These are phyloP conservation scores for Geranium rotundifolium DNA, from an alignment of 345 rosid genomes.

Conservation along the genomic window DNA sequence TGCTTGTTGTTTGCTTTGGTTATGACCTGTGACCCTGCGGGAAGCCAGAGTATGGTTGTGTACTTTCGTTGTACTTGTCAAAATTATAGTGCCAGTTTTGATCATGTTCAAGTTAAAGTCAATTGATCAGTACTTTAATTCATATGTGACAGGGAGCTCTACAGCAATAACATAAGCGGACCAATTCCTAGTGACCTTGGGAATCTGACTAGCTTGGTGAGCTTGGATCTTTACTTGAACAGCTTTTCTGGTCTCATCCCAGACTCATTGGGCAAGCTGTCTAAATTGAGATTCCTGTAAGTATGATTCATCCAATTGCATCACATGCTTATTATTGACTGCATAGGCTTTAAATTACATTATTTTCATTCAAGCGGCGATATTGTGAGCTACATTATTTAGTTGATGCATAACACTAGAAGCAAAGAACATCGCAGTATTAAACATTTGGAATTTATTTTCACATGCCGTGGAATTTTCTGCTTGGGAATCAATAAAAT, in stretches of 20 bases:
- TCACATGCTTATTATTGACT: background rate
- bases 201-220: slow-evolving; percentile 84
- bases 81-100: background rate
- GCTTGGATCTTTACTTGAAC: slow-evolving; percentile 98
- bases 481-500: too few species aligned
- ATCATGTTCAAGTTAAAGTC: background rate
- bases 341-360: background rate
- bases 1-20: too few species aligned
- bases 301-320: slow-evolving; percentile 16
- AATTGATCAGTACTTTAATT: slow-evolving; percentile 1
- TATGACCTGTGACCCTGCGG: too few species aligned
- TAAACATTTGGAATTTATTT: too few species aligned
- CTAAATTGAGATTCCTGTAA: slow-evolving; percentile 92
- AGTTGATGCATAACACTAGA: too few species aligned
- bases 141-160: slow-evolving; percentile 68
- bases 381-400: background rate
- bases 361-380: background rate
- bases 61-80: background rate
- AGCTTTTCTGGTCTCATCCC: slow-evolving; percentile 87
- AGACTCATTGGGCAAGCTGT: slow-evolving; percentile 67
- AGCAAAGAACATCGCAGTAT: too few species aligned
- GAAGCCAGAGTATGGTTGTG: too few species aligned
- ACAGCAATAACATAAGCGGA: slow-evolving; percentile 87
- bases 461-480: too few species aligned
- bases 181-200: slow-evolving; percentile 90